Conservation (phyloP, 73 alveolate species). For the Halteria grandinella region DNA sequence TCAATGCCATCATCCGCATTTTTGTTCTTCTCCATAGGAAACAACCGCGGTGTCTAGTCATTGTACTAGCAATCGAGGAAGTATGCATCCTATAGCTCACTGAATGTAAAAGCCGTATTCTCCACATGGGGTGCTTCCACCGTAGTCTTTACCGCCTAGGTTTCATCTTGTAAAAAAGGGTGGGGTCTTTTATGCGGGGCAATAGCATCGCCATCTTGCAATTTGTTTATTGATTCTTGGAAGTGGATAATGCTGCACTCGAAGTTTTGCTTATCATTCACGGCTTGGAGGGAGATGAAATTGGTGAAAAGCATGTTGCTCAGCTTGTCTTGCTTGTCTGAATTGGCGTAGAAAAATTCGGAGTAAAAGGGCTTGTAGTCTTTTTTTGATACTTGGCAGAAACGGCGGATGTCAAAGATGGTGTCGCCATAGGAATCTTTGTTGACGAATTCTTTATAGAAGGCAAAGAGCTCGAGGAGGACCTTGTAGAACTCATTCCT, state of each 20-base stretch:
- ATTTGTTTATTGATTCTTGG: constrained; percentile 15
- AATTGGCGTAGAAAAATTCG: background rate
- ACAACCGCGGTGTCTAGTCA: background rate
- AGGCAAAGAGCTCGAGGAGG: constrained; percentile 23
- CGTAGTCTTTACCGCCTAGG: background rate
- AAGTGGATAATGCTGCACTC: constrained; percentile 22
- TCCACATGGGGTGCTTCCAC: background rate
- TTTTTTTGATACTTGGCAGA: constrained; percentile 26
- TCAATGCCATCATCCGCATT: constrained; percentile 6
- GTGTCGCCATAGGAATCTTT: constrained; percentile 28
- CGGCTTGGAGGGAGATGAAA: constrained; percentile 14
- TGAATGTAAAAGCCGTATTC: background rate
- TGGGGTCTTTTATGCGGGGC: background rate
- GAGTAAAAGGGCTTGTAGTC: constrained; percentile 32
- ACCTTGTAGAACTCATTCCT: constrained; percentile 31
- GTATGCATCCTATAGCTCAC: constrained; percentile 30
- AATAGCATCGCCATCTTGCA: constrained; percentile 26
- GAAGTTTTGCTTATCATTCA: background rate
- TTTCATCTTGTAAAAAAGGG: constrained; percentile 19
- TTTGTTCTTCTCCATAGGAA: constrained; percentile 9
- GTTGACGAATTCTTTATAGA: constrained; percentile 29
- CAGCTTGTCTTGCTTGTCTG: background rate
- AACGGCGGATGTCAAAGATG: constrained; percentile 26
- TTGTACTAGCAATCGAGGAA: no score
- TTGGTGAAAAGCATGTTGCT: background rate